These are phyloP conservation scores for Sporisorium graminicola DNA, from an alignment of 1,284 basidiomycete species.

Conservation along the genomic window DNA sequence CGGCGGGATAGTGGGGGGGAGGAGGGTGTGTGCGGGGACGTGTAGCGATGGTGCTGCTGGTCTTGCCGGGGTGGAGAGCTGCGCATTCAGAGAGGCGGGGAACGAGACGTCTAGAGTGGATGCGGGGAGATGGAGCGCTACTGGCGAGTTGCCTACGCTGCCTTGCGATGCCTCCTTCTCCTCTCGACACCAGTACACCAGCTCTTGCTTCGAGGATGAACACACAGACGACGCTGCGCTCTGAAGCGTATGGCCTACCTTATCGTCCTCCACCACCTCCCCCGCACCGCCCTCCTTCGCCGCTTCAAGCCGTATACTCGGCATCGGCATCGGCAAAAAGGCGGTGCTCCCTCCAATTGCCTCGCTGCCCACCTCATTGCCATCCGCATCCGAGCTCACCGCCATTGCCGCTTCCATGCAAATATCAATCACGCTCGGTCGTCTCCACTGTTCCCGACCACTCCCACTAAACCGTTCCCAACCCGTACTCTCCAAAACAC, in stretches of 20 bases:
- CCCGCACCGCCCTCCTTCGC: background rate
- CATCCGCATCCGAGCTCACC: too few species aligned
- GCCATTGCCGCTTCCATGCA: too few species aligned
- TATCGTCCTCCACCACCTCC: too few species aligned
- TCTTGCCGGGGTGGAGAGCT: background rate
- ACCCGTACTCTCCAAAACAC: background rate
- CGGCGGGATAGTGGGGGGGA: background rate
- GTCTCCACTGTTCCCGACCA: background rate
- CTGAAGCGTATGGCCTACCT: too few species aligned
- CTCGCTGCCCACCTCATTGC: too few species aligned
- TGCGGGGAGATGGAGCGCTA: background rate
- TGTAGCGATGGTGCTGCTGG: background rate
- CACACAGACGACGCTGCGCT: background rate
- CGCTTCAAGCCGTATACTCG: conserved; percentile 11
- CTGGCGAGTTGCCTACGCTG: background rate
- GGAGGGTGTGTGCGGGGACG: background rate
- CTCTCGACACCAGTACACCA: background rate
- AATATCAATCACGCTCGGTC: background rate
- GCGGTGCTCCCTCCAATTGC: too few species aligned
- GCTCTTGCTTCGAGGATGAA: background rate
- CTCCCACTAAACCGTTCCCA: background rate
- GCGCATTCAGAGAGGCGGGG: too few species aligned
- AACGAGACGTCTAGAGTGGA: too few species aligned
- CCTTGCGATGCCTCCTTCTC: too few species aligned
- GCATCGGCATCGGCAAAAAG: too few species aligned